Conservation (phyloP, 2,329 filamentous ascomycete genomes). For the Aspergillus sp. region DNA sequence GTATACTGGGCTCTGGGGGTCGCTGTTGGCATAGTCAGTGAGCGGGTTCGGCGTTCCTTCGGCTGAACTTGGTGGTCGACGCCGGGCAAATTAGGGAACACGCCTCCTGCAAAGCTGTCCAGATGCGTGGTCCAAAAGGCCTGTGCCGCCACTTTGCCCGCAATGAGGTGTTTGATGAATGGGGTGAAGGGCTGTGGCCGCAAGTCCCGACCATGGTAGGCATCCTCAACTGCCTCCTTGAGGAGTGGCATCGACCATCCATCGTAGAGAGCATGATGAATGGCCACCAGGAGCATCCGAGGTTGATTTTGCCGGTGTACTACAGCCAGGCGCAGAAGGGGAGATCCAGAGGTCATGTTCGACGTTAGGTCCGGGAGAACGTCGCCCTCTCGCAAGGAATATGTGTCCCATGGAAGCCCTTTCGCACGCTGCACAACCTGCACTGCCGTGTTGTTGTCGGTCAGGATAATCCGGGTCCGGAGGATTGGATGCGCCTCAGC, state of each 20-base stretch:
- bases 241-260: conserved; percentile 38
- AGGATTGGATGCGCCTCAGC: background rate
- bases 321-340: background rate
- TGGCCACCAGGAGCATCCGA: background rate
- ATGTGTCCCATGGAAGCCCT: background rate
- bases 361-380: background rate
- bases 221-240: conserved; percentile 23
- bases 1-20: background rate
- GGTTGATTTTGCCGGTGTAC: background rate
- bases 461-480: background rate
- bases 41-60: background rate
- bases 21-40: background rate
- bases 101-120: background rate
- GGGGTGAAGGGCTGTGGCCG: conserved; percentile 56
- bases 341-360: background rate
- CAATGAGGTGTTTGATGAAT: conserved; percentile 46
- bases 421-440: conserved; percentile 5
- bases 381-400: background rate
- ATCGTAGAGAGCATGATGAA: conserved; percentile 51
- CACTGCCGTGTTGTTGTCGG: conserved; percentile 10
- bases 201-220: conserved; percentile 19
- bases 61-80: background rate
- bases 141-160: background rate
- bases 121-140: background rate
- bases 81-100: background rate